Evolutionary conservation across 495 filamentous ascomycete genomes (phyloP).

Genomic region (Penicillium turbatum): DNA sequence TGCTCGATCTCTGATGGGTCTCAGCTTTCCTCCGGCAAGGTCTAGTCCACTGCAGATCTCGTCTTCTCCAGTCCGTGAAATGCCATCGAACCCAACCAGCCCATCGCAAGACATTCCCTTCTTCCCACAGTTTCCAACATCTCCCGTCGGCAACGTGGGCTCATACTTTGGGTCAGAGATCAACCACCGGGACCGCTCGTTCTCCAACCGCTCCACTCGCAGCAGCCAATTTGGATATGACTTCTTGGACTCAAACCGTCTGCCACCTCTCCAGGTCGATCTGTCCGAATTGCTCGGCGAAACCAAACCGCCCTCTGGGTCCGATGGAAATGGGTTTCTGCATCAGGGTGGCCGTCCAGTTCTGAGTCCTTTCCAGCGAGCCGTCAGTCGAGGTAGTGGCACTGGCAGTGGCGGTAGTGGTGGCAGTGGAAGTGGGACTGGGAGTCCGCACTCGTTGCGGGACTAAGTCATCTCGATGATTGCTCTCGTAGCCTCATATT

Average conservation of each 20-base stretch:
- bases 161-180: slow-evolving; percentile 38
- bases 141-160: slow-evolving; percentile 29
- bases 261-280: slow-evolving; percentile 35
- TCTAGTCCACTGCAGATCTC: slow-evolving; percentile 42
- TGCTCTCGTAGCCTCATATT: slow-evolving; percentile 4
- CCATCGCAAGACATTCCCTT: slow-evolving; percentile 34
- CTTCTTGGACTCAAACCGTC: slow-evolving; percentile 33
- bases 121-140: slow-evolving; percentile 36
- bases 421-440: slow-evolving; percentile 40
- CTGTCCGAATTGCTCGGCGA: slow-evolving; percentile 33
- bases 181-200: slow-evolving; percentile 40
- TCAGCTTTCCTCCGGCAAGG: slow-evolving; percentile 37
- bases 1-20: slow-evolving; percentile 36
- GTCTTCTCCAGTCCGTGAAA: slow-evolving; percentile 33
- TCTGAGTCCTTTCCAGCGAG: slow-evolving; percentile 42
- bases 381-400: slow-evolving; percentile 43
- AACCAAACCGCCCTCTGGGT: slow-evolving; percentile 32
- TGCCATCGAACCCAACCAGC: slow-evolving; percentile 39
- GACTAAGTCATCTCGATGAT: slow-evolving; percentile 23
- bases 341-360: slow-evolving; percentile 30
- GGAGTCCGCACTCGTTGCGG: slow-evolving; percentile 42
- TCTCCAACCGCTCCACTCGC: slow-evolving; percentile 44
- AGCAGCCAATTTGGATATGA: slow-evolving; percentile 43
- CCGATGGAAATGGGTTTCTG: slow-evolving; percentile 31
- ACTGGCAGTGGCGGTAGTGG: slow-evolving; percentile 45